Evolutionary conservation across 2,329 filamentous ascomycete species (phyloP).

Genomic region (Paracoccidioides brasiliensis): DNA sequence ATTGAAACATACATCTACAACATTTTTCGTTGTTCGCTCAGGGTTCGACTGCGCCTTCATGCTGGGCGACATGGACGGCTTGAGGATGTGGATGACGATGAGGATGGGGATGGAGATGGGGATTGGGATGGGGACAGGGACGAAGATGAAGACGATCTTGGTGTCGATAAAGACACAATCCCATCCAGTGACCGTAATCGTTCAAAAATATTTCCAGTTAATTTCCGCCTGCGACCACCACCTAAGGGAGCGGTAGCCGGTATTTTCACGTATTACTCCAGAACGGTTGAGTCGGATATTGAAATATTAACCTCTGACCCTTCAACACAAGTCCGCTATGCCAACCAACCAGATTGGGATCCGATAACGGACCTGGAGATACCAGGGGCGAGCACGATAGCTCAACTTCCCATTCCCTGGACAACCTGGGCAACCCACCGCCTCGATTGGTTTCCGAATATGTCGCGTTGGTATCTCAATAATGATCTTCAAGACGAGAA

Average conservation of each 20-base stretch:
- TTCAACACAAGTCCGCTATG: conserved; percentile 29
- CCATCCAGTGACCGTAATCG: background rate
- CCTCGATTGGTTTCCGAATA: conserved; percentile 27
- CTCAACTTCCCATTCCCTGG: conserved; percentile 24
- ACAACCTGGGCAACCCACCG: conserved; percentile 30
- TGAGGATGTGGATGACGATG: background rate
- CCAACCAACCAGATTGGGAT: conserved; percentile 33
- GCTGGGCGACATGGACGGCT: conserved; percentile 9
- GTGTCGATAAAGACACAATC: background rate
- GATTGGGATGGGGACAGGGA: background rate
- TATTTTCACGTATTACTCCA: conserved; percentile 38
- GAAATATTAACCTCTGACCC: conserved; percentile 40
- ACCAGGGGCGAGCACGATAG: conserved; percentile 20
- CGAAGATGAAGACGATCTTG: background rate
- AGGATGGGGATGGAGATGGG: background rate
- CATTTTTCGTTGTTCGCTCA: conserved; percentile 36
- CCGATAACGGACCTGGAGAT: conserved; percentile 20
- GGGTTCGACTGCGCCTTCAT: conserved; percentile 33
- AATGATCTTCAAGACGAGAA: conserved; percentile 19
- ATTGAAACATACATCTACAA: conserved; percentile 35
- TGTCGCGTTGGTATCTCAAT: conserved; percentile 28
- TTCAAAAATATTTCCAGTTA: background rate
- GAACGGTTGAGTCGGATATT: conserved; percentile 39
- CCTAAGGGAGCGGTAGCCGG: conserved; percentile 37
- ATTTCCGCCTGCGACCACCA: conserved; percentile 16